Percentiles rank a stretch among this genome's conserved stretches.
Conservation (phyloP, 352 stramenopile species). For the Phytophthora niederhauseri region DNA sequence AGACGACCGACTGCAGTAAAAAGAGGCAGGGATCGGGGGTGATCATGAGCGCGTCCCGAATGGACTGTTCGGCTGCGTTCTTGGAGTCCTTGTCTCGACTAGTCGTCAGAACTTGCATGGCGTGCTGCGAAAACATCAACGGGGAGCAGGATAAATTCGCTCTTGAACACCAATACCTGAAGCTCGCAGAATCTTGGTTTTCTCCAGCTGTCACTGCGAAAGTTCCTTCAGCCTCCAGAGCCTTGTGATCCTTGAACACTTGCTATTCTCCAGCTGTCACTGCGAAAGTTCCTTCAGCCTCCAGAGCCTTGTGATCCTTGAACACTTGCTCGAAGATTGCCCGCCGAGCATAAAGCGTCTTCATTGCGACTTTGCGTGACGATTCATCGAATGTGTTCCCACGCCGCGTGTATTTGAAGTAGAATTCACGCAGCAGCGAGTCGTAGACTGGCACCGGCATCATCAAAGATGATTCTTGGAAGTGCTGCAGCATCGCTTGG, state of each 20-base stretch:
- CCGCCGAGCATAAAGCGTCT: conserved; percentile 62
- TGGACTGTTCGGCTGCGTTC: conserved; percentile 48
- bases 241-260: conserved; percentile 48
- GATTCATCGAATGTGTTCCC: conserved; percentile 63
- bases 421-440: conserved; percentile 76
- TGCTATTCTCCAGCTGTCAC: conserved; percentile 11
- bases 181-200: conserved; percentile 29
- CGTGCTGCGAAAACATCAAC: conserved; percentile 77
- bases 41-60: conserved; percentile 51
- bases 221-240: conserved; percentile 32
- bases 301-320: conserved; percentile 44
- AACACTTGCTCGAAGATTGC: conserved; percentile 65
- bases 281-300: conserved; percentile 13
- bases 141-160: conserved; percentile 49
- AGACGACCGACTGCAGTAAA: conserved; percentile 53
- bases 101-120: conserved; percentile 69
- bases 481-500: conserved; percentile 45
- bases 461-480: conserved; percentile 52
- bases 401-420: conserved; percentile 77
- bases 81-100: conserved; percentile 77
- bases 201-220: background rate
- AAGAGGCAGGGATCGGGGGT: conserved; percentile 63
- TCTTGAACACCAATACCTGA: conserved; percentile 63
- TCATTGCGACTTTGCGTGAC: conserved; percentile 59
- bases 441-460: conserved; percentile 69